Base-by-base conservation (phyloP, 305 asterid species). In the Euphrasia arctica region DNA sequence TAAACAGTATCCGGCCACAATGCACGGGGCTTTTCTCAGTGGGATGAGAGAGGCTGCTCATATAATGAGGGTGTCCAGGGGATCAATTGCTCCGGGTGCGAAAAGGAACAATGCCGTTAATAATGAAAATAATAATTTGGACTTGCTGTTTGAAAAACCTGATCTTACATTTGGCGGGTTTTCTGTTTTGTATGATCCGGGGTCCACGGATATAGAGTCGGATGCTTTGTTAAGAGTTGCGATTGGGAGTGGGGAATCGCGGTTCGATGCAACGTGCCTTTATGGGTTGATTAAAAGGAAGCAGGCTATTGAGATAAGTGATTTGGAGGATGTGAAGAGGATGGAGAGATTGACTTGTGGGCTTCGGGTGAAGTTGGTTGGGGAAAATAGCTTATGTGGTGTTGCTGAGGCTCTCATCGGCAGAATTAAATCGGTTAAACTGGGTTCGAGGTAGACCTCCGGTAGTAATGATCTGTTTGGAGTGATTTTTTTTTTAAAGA, bases 31-130 rank as follows among this genome's bases (percentile, higher is more conserved):
- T 49, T 87, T 92, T 61, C 89, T 92, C 12, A 92, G 98, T 67
- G 97, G 98, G 49, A 82, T 92, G 98, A 82, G 98, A 77, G 98
- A 92, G 71, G 97, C 95, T 60, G 98, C 98, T 66, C 84, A 85
- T 60, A 92, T 92, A 36, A 74, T 84, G 85, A 83, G 91, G 80
- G 93, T 80, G 28, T 75, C 89, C 13, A 69, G 49, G 25, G 29
- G 70, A 67, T 71, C 76, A 14, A 48, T 31, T 18, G 60, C 67
- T 54, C 42, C 78, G n/a, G 63, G 71, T 29, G 77, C 77, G n/a
- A 83, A 72, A 75, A 25, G 59, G 52, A 71, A 69, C 34, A 56
- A 67, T 34, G 47, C 22, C n/a, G 29, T 18, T 1, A 69, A 62
- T 69, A 75, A 64, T 10, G 82, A 76, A 62, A 71, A 62, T 42